These are phyloP conservation scores for Eucalyptus urophylla DNA, from an alignment of 345 rosid genomes.

Conservation along the genomic window DNA sequence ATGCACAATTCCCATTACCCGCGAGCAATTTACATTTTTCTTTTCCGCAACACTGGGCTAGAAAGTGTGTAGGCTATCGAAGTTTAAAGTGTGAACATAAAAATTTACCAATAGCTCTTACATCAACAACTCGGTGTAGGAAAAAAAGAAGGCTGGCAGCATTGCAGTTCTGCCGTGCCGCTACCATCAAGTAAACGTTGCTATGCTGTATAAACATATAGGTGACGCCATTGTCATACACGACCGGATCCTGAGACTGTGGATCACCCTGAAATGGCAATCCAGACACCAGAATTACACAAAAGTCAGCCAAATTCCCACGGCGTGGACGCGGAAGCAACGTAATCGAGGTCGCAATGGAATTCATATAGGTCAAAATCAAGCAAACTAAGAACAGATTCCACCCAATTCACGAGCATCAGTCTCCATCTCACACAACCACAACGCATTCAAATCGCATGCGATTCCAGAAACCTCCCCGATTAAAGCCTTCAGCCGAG, in stretches of 20 bases:
- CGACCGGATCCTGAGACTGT: conserved; percentile 97
- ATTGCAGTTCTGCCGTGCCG: conserved; percentile 91
- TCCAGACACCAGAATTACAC: background rate
- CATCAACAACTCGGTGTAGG: conserved; percentile 90
- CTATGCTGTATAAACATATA: conserved; percentile 94
- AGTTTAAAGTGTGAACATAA: background rate
- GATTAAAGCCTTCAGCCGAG: background rate
- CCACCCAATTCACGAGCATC: background rate
- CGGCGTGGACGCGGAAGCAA: background rate
- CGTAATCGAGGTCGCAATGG: background rate
- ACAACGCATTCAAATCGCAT: background rate
- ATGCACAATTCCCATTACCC: background rate
- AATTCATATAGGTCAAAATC: background rate
- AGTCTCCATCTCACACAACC: background rate
- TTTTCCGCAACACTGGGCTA: background rate
- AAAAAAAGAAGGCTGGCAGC: conserved; percentile 89
- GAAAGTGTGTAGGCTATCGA: background rate
- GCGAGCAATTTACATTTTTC: background rate
- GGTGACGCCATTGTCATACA: conserved; percentile 82
- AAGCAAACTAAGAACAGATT: background rate
- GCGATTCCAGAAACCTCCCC: background rate
- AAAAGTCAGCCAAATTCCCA: background rate
- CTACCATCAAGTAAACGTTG: conserved; percentile 84
- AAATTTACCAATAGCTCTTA: conserved; percentile 18
- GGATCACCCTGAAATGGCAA: conserved; percentile 66